Evolutionary conservation across 306 rosid genomes (phyloP).

Genomic region (Medicago ruthenica): DNA sequence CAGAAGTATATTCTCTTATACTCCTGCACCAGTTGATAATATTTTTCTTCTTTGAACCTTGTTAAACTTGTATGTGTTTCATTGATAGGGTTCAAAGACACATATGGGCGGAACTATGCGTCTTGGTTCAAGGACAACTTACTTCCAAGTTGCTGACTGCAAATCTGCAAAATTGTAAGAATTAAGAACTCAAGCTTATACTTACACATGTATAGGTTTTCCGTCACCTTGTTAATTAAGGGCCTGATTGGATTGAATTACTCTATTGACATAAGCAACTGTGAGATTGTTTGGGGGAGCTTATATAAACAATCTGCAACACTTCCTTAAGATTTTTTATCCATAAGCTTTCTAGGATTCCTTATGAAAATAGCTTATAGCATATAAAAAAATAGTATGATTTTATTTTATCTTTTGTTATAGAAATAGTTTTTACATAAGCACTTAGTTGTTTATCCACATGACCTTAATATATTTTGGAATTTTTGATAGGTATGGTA

Average conservation of each 20-base stretch:
- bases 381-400: too few relatives aligned
- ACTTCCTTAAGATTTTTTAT: too few relatives aligned
- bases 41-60: conserved; percentile 7
- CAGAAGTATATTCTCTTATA: conserved; percentile 64
- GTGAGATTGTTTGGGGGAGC: too few relatives aligned
- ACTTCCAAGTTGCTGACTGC: conserved; percentile 69
- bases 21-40: not conserved
- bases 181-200: conserved; percentile 39
- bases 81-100: conserved; percentile 84
- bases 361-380: too few relatives aligned
- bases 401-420: too few relatives aligned
- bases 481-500: conserved; percentile 64
- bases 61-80: conserved; percentile 34
- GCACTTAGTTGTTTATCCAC: not conserved
- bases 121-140: conserved; percentile 90
- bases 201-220: not conserved
- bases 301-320: too few relatives aligned
- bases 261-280: too few relatives aligned
- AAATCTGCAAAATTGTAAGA: conserved; percentile 90
- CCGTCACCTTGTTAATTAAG: not conserved
- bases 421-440: too few relatives aligned
- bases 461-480: not conserved
- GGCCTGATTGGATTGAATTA: not conserved
- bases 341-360: too few relatives aligned
- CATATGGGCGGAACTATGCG: conserved; percentile 99